These are phyloP conservation scores for Quercus cerris DNA, from an alignment of 306 rosid genomes.

Conservation along the genomic window DNA sequence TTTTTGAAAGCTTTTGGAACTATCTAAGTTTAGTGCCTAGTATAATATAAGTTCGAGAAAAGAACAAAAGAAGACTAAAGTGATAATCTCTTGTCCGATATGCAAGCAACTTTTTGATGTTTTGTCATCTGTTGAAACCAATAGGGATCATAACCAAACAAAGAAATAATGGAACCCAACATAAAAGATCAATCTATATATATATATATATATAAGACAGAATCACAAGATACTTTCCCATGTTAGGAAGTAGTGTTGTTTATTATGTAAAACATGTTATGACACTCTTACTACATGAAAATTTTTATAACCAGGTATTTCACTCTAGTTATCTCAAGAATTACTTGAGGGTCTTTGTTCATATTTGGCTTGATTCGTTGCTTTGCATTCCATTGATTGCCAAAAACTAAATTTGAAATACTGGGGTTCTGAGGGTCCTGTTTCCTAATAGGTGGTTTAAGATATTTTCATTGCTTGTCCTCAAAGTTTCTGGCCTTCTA, in stretches of 20 bases:
- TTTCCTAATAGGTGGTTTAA: background rate
- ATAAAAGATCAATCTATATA: background rate
- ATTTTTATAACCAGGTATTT: too few relatives aligned
- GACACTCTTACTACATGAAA: too few relatives aligned
- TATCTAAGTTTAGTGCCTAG: conserved; percentile 1
- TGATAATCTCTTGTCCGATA: background rate
- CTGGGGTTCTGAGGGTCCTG: background rate
- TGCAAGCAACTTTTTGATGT: background rate
- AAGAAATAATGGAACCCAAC: background rate
- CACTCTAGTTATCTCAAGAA: background rate
- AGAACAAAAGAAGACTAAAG: background rate
- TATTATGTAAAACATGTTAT: too few relatives aligned
- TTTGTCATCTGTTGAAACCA: background rate
- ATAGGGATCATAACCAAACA: background rate
- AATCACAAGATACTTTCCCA: too few relatives aligned
- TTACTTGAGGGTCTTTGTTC: background rate
- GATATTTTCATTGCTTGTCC: background rate
- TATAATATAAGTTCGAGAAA: conserved; percentile 12
- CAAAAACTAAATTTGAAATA: background rate
- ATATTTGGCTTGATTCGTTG: background rate
- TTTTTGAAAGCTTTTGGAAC: conserved; percentile 10
- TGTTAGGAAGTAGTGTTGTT: too few relatives aligned
- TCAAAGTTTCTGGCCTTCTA: background rate
- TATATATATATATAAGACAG: too few relatives aligned
- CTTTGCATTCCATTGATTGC: background rate